Conservation (phyloP, 192 early-diverging fungal species). For the Podila horticola region DNA sequence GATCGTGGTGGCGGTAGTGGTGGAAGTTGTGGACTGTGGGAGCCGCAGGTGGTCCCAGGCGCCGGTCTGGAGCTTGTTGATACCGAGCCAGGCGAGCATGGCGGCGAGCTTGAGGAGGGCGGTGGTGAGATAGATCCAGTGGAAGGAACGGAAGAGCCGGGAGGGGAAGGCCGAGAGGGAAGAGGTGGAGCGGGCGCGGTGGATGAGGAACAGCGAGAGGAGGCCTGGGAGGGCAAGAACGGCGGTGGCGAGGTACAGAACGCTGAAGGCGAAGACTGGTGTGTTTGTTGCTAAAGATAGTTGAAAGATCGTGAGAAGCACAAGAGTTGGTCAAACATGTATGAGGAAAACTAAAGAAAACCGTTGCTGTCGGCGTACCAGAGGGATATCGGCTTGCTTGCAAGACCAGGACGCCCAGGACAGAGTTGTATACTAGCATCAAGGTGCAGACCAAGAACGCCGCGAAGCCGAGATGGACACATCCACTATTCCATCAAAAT, state of each 20-base stretch:
- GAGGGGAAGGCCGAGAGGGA: not conserved
- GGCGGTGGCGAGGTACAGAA: not conserved
- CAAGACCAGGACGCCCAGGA: conserved; percentile 21
- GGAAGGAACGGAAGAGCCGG: conserved; percentile 11
- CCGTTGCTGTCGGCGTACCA: no score
- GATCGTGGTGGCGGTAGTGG: not conserved
- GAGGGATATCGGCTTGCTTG: conserved; percentile 30
- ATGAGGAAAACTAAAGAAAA: no score
- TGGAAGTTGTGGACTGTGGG: not conserved
- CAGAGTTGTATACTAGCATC: conserved; percentile 17
- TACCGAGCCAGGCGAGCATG: conserved; percentile 26
- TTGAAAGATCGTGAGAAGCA: no score
- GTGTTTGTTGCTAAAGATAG: not conserved
- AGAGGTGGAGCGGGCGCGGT: not conserved
- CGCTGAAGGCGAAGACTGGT: conserved; percentile 12
- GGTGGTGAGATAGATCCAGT: conserved; percentile 3
- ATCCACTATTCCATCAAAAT: not conserved
- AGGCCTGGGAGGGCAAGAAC: conserved; percentile 12
- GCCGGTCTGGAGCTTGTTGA: conserved; percentile 29
- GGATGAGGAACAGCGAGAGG: not conserved
- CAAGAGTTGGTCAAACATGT: no score
- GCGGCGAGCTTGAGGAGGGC: conserved; percentile 1
- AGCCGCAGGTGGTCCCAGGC: conserved; percentile 16
- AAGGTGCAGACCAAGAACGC: conserved; percentile 9
- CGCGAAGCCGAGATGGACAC: conserved; percentile 8